Base-by-base conservation (phyloP, 495 filamentous ascomycete species). In the Emericellopsis terricola region DNA sequence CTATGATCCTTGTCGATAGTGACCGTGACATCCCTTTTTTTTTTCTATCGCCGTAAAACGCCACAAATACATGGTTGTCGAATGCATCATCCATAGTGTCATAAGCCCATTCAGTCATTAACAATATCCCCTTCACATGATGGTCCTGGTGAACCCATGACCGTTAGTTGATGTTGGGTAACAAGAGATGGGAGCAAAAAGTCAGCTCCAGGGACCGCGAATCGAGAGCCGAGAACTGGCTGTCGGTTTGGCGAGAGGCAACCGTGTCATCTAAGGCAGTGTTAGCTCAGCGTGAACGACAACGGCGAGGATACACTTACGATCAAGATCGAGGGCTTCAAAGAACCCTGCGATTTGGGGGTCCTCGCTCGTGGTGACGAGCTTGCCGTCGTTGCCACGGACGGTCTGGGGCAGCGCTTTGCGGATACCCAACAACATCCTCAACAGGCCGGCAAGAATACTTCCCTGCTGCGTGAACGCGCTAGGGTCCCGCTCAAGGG, bases 391-490 rank as follows among this genome's bases (percentile, higher is more conserved):
- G 0, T 62, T 51, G n/a, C 60, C 57, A 4, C 56, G 49, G 13
- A 48, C 50, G 0, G 70, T 71, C 44, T 72, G 73, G 3, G 78
- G 78, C 1, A 76, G 72, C 6, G 79, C 57, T 34, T 70, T 71
- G 21, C 81, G 72, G 53, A 85, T 83, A 33, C 65, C 63, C 21
- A 85, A 57, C 11, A 92, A 56, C 75, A 82, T 84, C 38, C 71
- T 59, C 15, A 89, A 46, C 27, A 85, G 69, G 23, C 81, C 68
- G 1, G 76, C 68, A 30, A 89, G 74, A 19, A 68, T 67, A 21
- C 79, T 69, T 29, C 77, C 80, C 57, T 89, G 80, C 42, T 63
- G 65, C 8, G 66, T 69, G 41, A 75, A 83, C 39, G 59, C 64
- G 1, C 58, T 57, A 0, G 79, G 77, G 3, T 69, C 68, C 40